Evolutionary conservation across 148 eudicot genomes (phyloP), one percentile per base, ranked within the genome.

Genomic region (Nyssa sinensis): DNA sequence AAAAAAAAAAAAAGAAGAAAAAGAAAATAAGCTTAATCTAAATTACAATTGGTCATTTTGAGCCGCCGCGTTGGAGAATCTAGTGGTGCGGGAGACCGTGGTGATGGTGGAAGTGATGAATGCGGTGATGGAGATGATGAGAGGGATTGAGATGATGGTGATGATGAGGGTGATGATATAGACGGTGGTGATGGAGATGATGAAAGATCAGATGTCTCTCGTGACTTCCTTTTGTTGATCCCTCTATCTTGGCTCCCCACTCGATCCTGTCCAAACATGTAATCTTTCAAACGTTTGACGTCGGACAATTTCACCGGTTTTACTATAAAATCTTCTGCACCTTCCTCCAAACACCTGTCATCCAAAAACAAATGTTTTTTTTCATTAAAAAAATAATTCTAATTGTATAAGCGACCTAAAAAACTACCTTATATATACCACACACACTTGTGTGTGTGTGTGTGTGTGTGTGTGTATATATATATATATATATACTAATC

Each of bases 321-420:
- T 63, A 92, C 84, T 35, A 92, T 84, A 64, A 88, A 92, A 73
- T 92, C 97, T 71, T 92, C 95, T 7, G 97, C 97, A 13, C 97
- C 97, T 85, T 92, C 97, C 77, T 90, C 97, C 78, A 92, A 86
- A 83, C 97, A 92, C 62, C 97, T 92, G 75, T 33, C 16, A 44
- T 44, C 51, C 51, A 44, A 11, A 1, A 12, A 44, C 17, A 44
- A 44, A 4, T n/a, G n/a, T n/a, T n/a, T n/a, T n/a, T n/a, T 44
- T 44, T 11, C 7, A 2, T 41, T 41, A 41, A 2, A 3, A 4
- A 2, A 3, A 41, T 13, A 41, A 41, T n/a, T n/a, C n/a, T n/a
- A n/a, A n/a, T n/a, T n/a, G n/a, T n/a, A 41, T 9, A 53, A n/a
- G n/a, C n/a, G n/a, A n/a, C n/a, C n/a, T n/a, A n/a, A n/a, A n/a